Base-by-base conservation (phyloP, 108 stramenopile genomes). In the Skeletonema tropicum region DNA sequence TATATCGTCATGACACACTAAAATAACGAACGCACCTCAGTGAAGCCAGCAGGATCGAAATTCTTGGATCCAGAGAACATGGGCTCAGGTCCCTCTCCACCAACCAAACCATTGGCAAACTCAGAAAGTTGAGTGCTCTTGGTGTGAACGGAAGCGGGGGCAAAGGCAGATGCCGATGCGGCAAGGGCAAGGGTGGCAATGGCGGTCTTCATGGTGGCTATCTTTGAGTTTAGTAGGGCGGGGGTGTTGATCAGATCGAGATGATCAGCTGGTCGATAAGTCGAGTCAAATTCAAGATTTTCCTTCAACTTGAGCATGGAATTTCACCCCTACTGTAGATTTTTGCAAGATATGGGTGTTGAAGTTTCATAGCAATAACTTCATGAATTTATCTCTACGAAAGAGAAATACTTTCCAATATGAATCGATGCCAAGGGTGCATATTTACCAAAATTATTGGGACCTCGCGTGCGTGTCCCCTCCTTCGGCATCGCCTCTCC, bases 1-100 rank as follows among this genome's bases (percentile, higher is more conserved):
- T 65, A 30, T 65, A 38, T 31, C 49, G 41, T 38, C 32, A 57
- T 36, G 5, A 55, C 13, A 29, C 26, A 29, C 26, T 29, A 29
- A 68, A 29, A 68, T 48, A 66, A 48, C 7, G 9, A 32, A 42
- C 52, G 72, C 73, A 88, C 88, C 86, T 87, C 89, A 19, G 90
- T 63, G 65, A 92, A 82, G 33, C 90, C 89, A 68, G 73, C 68
- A 59, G 93, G 93, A 65, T 94, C 90, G 60, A 84, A 92, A 66
- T 77, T 74, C 52, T 66, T 76, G 19, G 61, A 45, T 5, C 72
- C 64, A n/a, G 84, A 84, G 36, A 79, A 79, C 80, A 90, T 90
- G 17, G 90, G 87, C 68, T 89, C 83, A 31, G 80, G 80, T 39
- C 84, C 83, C 61, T 89, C 85, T 30, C 86, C 86, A 39, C 89